Percentiles rank a stretch among this genome's conserved stretches.
These are phyloP conservation scores for Naganishia sp. DNA, from an alignment of 1,284 basidiomycete genomes.

Conservation along the genomic window DNA sequence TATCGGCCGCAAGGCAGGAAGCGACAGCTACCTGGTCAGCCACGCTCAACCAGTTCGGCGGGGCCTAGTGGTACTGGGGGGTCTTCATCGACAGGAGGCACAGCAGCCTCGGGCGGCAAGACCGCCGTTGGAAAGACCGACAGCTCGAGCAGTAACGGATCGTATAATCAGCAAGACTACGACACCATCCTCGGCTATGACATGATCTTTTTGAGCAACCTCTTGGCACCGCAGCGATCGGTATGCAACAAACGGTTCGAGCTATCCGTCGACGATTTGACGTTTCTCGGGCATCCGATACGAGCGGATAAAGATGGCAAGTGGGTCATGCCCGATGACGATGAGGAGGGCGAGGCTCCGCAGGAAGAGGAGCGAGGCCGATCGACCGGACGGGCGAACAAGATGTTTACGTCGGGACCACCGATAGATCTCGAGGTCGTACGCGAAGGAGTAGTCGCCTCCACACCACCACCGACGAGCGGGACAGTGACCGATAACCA, in stretches of 20 bases:
- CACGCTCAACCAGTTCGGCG: not conserved
- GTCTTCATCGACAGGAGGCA: not conserved
- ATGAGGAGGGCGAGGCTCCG: conserved; percentile 4
- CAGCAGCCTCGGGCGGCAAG: not conserved
- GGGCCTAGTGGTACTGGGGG: not conserved
- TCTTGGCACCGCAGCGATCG: conserved; percentile 74
- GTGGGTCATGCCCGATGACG: conserved; percentile 57
- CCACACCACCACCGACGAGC: not conserved
- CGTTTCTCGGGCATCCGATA: conserved; percentile 93
- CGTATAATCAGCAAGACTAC: conserved; percentile 58
- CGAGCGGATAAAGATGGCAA: conserved; percentile 70
- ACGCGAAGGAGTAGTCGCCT: conserved; percentile 7
- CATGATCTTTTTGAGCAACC: conserved; percentile 73
- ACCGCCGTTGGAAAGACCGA: conserved; percentile 25
- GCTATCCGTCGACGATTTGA: conserved; percentile 86
- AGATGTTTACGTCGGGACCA: conserved; percentile 17
- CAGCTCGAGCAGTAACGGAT: conserved; percentile 30
- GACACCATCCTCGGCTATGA: conserved; percentile 76
- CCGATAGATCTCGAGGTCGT: conserved; percentile 26
- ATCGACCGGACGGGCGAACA: conserved; percentile 21
- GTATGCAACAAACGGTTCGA: conserved; percentile 95
- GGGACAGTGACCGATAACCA: not conserved
- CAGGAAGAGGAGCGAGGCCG: conserved; percentile 30
- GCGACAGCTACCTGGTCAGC: conserved; percentile 16
- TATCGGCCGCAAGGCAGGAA: conserved; percentile 26